Evolutionary conservation across 345 rosid species (phyloP).

Genomic region (Eucalyptus melliodora): DNA sequence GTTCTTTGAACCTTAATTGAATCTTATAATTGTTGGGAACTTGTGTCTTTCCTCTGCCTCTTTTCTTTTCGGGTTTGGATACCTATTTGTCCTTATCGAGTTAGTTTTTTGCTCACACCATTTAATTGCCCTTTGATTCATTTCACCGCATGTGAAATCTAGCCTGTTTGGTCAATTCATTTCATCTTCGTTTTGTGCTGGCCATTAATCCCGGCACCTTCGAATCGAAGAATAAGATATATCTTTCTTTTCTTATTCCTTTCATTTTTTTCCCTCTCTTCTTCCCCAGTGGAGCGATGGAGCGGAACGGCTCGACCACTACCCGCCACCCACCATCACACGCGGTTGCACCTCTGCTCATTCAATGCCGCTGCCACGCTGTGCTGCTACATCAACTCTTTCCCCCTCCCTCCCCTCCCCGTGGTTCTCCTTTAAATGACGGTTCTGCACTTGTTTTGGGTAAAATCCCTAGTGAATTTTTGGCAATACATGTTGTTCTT

Average conservation of each 20-base stretch:
- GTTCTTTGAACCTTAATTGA: not conserved
- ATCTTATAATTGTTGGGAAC: not conserved
- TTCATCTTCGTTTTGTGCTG: not conserved
- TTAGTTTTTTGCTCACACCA: not conserved
- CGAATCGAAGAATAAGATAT: not conserved
- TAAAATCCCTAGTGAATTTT: not conserved
- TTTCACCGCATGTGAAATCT: not conserved
- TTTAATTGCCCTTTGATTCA: not conserved
- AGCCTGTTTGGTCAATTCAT: not conserved
- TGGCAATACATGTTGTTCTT: not conserved
- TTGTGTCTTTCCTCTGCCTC: not conserved
- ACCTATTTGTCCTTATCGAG: not conserved
- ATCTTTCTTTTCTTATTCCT: not conserved
- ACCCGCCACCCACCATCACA: not conserved
- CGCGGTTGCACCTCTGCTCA: not conserved
- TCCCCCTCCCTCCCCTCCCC: rapidly evolving
- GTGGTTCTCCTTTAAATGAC: not conserved
- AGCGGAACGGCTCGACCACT: not conserved
- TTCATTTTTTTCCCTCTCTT: not conserved
- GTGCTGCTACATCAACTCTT: not conserved
- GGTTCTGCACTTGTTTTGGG: not conserved
- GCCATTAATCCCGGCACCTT: not conserved
- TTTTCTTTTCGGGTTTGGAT: not conserved
- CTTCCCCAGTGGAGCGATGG: not conserved
- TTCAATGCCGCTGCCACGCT: not conserved